A percentile compares a stretch with the other conserved stretches of the same genome.
These are phyloP conservation scores for Trametes versicolor DNA, from an alignment of 1,284 basidiomycete species.

Conservation along the genomic window DNA sequence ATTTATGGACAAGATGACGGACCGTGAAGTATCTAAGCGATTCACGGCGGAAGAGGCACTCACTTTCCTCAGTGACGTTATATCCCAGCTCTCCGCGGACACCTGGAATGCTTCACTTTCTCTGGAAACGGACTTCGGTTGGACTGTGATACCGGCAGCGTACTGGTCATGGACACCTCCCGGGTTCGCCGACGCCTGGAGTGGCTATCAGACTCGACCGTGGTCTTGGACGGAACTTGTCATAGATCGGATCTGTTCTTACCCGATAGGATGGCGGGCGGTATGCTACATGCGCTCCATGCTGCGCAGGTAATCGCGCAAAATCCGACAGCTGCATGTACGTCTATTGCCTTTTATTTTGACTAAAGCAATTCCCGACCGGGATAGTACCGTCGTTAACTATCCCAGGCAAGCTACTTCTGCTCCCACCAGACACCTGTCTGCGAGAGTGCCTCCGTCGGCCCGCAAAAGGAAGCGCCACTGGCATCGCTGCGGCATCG, in stretches of 20 bases:
- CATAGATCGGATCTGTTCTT: background rate
- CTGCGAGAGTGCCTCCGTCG: constrained; percentile 3
- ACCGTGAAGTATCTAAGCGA: constrained; percentile 4
- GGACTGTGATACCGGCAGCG: background rate
- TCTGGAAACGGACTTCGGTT: background rate
- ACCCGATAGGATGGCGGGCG: background rate
- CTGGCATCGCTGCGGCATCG: background rate
- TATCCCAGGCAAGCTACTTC: too few species aligned
- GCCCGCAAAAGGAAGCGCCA: background rate
- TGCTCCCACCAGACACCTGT: background rate
- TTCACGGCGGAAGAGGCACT: constrained; percentile 20
- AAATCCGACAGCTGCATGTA: too few species aligned
- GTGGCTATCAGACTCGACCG: constrained; percentile 1
- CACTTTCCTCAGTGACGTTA: constrained; percentile 3
- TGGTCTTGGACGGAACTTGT: background rate
- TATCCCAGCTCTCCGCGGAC: background rate
- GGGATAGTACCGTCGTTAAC: too few species aligned
- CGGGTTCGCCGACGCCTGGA: background rate
- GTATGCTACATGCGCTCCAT: background rate
- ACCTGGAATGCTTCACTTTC: background rate
- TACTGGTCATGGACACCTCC: constrained; percentile 14
- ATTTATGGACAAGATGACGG: constrained; percentile 27
- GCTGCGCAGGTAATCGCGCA: background rate
- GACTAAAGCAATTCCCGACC: too few species aligned
- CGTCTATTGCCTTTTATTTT: too few species aligned